These are phyloP conservation scores for Erythrobasidium hasegawianum DNA, from an alignment of 1,284 basidiomycete genomes.

Conservation along the genomic window DNA sequence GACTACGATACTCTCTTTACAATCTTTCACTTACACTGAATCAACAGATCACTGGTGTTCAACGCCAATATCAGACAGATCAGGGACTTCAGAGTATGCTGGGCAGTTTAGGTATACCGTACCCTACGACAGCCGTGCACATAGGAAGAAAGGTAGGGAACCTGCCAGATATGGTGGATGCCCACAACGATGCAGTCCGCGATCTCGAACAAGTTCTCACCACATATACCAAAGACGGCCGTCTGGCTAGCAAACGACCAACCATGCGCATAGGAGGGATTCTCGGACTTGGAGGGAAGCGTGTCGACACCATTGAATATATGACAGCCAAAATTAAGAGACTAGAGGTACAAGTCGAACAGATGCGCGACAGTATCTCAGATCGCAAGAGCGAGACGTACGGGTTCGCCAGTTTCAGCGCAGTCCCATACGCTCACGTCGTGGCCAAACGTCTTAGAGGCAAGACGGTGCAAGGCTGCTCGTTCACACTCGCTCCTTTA, in stretches of 20 bases:
- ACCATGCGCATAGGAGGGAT: slow-evolving; percentile 67
- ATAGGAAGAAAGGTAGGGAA: slow-evolving; percentile 70
- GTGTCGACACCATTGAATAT: slow-evolving; percentile 74
- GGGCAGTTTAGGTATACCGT: slow-evolving; percentile 56
- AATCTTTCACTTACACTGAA: background rate
- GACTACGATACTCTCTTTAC: no score
- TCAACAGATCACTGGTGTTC: slow-evolving; percentile 60
- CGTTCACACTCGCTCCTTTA: slow-evolving; percentile 70
- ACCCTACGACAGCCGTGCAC: slow-evolving; percentile 77
- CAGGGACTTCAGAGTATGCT: slow-evolving; percentile 54
- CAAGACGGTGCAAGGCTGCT: slow-evolving; percentile 69
- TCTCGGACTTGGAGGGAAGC: slow-evolving; percentile 70
- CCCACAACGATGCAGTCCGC: slow-evolving; percentile 76
- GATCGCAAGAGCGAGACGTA: slow-evolving; percentile 69
- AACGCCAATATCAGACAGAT: slow-evolving; percentile 70
- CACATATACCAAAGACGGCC: slow-evolving; percentile 72
- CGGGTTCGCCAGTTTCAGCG: slow-evolving; percentile 49
- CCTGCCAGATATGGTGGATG: slow-evolving; percentile 68
- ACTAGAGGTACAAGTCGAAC: slow-evolving; percentile 69
- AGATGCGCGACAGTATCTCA: slow-evolving; percentile 48
- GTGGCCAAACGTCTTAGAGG: slow-evolving; percentile 65
- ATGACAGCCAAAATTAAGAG: slow-evolving; percentile 59
- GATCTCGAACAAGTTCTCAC: slow-evolving; percentile 79
- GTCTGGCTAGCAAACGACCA: slow-evolving; percentile 68
- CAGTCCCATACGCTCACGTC: slow-evolving; percentile 75